Percentiles rank a stretch among this genome's conserved stretches.
Conservation (phyloP, 2,329 filamentous ascomycete genomes). For the Coniochaeta sp. region DNA sequence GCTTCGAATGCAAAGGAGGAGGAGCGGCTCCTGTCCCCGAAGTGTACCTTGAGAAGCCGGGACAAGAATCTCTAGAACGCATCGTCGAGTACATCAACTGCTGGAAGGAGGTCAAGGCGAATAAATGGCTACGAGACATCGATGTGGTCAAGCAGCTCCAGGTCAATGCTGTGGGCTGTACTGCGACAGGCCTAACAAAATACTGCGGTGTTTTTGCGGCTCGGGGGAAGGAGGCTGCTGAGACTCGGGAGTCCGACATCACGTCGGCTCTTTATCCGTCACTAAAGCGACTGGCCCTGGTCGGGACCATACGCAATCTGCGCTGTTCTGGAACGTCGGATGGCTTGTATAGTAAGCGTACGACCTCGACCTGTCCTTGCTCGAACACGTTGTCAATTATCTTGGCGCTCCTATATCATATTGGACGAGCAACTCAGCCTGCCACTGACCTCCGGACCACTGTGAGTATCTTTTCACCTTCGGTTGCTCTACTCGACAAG, state of each 20-base stretch:
- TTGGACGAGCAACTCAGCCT: slow-evolving; percentile 61
- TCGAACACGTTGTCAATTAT: slow-evolving; percentile 63
- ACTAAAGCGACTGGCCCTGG: slow-evolving; percentile 45
- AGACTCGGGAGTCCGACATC: slow-evolving; percentile 60
- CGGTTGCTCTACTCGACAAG: too few species aligned
- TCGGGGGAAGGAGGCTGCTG: slow-evolving; percentile 68
- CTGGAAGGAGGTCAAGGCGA: slow-evolving; percentile 45
- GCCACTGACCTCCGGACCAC: too few species aligned
- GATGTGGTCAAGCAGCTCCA: slow-evolving; percentile 24
- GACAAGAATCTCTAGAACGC: slow-evolving; percentile 36
- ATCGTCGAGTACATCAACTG: slow-evolving; percentile 40
- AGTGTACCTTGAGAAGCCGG: slow-evolving; percentile 39
- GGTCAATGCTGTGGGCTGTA: slow-evolving; percentile 54
- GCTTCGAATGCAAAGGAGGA: too few species aligned
- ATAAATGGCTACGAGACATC: slow-evolving; percentile 51
- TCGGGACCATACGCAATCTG: slow-evolving; percentile 80
- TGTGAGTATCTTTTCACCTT: too few species aligned
- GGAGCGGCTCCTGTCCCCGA: too few species aligned
- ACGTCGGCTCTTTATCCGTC: slow-evolving; percentile 41
- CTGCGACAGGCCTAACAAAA: slow-evolving; percentile 74
- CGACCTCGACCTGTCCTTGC: slow-evolving; percentile 66
- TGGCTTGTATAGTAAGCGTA: slow-evolving; percentile 54
- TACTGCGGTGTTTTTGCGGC: slow-evolving; percentile 64
- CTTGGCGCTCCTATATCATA: slow-evolving; percentile 56
- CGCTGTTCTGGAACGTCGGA: slow-evolving; percentile 57